These are phyloP conservation scores for Saccharomycopsis babjevae DNA, from an alignment of 805 yeast species.

Conservation along the genomic window DNA sequence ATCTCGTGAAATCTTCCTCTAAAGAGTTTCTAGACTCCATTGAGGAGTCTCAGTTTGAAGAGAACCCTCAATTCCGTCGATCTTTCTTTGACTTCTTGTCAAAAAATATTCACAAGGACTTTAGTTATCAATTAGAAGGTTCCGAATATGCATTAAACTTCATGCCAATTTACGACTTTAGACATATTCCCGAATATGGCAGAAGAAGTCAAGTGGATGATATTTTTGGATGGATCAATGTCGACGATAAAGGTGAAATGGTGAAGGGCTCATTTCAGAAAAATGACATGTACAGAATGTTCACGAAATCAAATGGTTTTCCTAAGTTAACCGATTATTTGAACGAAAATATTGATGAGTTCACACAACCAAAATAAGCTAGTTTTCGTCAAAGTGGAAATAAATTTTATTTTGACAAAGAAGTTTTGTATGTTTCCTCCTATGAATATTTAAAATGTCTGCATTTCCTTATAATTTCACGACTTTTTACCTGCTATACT, in stretches of 20 bases:
- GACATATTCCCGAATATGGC: slow-evolving; percentile 53
- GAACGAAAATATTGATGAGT: slow-evolving; percentile 29
- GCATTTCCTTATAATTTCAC: too few relatives aligned
- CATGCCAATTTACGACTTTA: slow-evolving; percentile 65
- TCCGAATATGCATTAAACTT: slow-evolving; percentile 39
- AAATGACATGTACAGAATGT: slow-evolving; percentile 49
- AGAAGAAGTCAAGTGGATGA: slow-evolving; percentile 65
- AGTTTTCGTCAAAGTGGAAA: slow-evolving; percentile 21
- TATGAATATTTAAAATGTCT: not conserved
- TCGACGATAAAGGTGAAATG: slow-evolving; percentile 45
- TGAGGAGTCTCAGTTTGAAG: slow-evolving; percentile 20
- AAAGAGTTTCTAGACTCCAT: not conserved
- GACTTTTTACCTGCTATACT: too few relatives aligned
- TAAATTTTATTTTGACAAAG: too few relatives aligned
- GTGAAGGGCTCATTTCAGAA: slow-evolving; percentile 43
- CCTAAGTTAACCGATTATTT: slow-evolving; percentile 43
- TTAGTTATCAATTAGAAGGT: slow-evolving; percentile 46
- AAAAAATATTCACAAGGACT: slow-evolving; percentile 32
- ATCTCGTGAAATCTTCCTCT: not conserved
- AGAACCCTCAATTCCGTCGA: slow-evolving; percentile 21
- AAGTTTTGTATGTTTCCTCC: slow-evolving; percentile 12
- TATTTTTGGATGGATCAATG: slow-evolving; percentile 58
- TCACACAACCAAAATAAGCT: not conserved
- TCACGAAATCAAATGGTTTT: slow-evolving; percentile 36
- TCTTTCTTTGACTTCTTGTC: slow-evolving; percentile 22